Evolutionary conservation across 2,329 filamentous ascomycete genomes (phyloP).

Genomic region (Lasiodiplodia sp.): DNA sequence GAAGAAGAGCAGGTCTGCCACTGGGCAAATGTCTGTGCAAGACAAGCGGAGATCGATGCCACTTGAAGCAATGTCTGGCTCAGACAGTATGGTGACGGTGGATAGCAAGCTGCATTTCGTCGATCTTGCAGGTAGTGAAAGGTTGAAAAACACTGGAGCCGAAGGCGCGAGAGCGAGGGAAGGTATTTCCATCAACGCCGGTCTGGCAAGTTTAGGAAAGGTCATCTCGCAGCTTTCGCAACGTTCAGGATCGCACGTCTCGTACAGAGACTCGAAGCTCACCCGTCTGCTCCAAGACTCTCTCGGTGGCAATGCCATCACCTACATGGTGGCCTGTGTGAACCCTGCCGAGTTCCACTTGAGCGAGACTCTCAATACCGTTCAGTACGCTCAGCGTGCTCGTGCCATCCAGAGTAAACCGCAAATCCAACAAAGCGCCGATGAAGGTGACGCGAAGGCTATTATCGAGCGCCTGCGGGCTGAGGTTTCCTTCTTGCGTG

Average conservation of each 20-base stretch:
- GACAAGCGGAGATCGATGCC: conserved; percentile 92
- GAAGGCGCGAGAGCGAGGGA: conserved; percentile 94
- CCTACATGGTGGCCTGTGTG: conserved; percentile 99
- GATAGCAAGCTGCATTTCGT: conserved; percentile 99
- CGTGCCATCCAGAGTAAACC: conserved; percentile 98
- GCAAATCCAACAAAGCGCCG: conserved; percentile 85
- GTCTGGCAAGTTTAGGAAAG: conserved; percentile 92
- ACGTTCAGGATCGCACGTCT: conserved; percentile 87
- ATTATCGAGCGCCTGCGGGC: conserved; percentile 92
- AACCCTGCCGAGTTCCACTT: conserved; percentile 96
- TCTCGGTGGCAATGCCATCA: conserved; percentile 94
- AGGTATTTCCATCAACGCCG: conserved; percentile 97
- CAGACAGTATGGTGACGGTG: conserved; percentile 76
- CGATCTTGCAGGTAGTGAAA: conserved; percentile 94
- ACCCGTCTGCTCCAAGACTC: conserved; percentile 96
- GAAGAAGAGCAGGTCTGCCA: conserved; percentile 67
- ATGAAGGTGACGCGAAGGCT: conserved; percentile 93
- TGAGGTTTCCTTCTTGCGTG: conserved; percentile 90
- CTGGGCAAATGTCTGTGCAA: conserved; percentile 56
- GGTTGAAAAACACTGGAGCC: conserved; percentile 95
- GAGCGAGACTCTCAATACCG: conserved; percentile 96
- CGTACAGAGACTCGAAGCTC: conserved; percentile 96
- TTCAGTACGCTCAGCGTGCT: conserved; percentile 93
- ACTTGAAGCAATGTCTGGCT: conserved; percentile 74
- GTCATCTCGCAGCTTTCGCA: conserved; percentile 98